Percentiles rank a stretch among this genome's conserved stretches.
phyloP scores from a whole-genome alignment of 306 rosid genomes.

The Adenanthera pavonina region DNA sequence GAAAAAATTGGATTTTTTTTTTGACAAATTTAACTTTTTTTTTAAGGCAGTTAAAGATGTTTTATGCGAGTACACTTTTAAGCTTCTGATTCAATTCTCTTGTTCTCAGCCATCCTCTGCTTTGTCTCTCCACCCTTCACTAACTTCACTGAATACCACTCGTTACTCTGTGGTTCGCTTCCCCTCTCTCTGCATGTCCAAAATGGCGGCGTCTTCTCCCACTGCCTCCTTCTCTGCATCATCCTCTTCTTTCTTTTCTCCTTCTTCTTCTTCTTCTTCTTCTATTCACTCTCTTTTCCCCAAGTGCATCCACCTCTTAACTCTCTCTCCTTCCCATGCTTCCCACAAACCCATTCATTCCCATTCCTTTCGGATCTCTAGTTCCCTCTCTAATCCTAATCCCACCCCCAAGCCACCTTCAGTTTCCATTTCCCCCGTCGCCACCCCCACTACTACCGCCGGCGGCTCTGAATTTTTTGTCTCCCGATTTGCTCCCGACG shows the following conservation, averaged over 20 bases:
- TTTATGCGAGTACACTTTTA: too few species aligned
- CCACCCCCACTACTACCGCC: not conserved
- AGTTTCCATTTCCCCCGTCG: not conserved
- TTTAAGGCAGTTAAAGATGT: too few species aligned
- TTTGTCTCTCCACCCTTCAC: too few species aligned
- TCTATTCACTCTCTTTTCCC: slow-evolving; percentile 13
- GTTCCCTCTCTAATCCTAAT: slow-evolving; percentile 47
- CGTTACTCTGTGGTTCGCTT: not conserved
- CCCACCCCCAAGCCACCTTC: slow-evolving; percentile 38
- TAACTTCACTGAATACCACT: not conserved
- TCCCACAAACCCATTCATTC: slow-evolving; percentile 31
- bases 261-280: not conserved
- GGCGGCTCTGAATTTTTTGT: slow-evolving; percentile 13
- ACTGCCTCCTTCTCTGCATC: slow-evolving; percentile 41
- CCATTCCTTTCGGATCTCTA: slow-evolving; percentile 40
- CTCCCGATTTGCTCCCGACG: slow-evolving; percentile 56
- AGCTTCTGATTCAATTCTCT: too few species aligned
- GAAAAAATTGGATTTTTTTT: too few species aligned
- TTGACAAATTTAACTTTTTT: too few species aligned
- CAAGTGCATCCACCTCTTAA: slow-evolving; percentile 29
- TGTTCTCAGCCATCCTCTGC: too few species aligned
- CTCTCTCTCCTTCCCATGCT: slow-evolving; percentile 41
- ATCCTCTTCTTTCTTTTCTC: not conserved
- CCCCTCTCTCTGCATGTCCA: not conserved
- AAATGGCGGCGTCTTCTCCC: slow-evolving; percentile 55